Conservation (phyloP, 148 eudicot genomes). For the Fallopia convolvulus region DNA sequence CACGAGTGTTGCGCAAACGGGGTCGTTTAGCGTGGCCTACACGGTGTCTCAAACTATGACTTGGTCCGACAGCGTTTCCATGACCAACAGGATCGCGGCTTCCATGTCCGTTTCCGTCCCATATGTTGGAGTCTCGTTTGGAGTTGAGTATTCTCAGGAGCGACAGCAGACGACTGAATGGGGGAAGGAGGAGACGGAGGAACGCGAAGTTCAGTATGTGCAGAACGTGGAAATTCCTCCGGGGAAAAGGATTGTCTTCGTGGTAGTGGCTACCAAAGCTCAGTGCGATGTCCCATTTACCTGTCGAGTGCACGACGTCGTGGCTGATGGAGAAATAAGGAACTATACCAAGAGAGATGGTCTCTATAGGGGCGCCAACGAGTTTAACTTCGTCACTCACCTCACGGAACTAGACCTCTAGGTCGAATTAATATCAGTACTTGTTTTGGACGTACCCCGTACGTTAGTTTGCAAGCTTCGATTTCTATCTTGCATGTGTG, state of each 20-base stretch:
- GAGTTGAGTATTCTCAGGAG: background rate
- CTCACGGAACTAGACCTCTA: too few species aligned
- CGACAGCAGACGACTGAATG: too few species aligned
- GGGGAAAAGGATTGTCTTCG: background rate
- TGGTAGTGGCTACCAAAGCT: background rate
- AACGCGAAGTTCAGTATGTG: too few species aligned
- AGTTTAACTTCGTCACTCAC: conserved; percentile 5
- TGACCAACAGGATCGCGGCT: background rate
- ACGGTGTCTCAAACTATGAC: background rate
- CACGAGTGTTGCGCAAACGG: background rate
- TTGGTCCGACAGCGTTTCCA: background rate
- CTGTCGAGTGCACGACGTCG: background rate
- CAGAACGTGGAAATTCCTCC: too few species aligned
- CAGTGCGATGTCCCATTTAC: background rate
- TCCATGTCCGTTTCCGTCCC: background rate
- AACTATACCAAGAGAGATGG: background rate
- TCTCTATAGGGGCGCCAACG: background rate
- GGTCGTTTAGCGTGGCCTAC: background rate
- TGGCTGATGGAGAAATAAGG: background rate
- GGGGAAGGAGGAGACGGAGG: too few species aligned
- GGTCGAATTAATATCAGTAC: too few species aligned
- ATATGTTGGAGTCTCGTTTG: background rate
- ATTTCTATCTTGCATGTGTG: too few species aligned
- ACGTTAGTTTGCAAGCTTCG: too few species aligned
- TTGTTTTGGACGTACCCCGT: too few species aligned